phyloP scores from a whole-genome alignment of 805 yeast genomes.

The Candida ascalaphidarum region DNA sequence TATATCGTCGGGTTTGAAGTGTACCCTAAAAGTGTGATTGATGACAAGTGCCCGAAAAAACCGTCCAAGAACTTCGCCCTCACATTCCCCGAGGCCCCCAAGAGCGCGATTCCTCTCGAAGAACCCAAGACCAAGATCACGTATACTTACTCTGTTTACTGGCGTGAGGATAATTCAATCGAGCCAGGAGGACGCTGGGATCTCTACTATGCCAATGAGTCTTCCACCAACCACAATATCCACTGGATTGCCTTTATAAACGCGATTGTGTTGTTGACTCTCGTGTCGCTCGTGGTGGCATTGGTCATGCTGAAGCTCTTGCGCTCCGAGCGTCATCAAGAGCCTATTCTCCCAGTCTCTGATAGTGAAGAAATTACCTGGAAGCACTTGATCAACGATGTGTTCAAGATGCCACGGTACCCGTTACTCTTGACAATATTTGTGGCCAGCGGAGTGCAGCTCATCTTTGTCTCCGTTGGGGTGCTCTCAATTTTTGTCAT shows the following conservation, averaged over 20 bases:
- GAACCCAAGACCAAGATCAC: conserved; percentile 48
- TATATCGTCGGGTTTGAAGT: conserved; percentile 86
- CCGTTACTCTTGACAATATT: conserved; percentile 45
- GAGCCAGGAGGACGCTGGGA: conserved; percentile 69
- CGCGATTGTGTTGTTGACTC: conserved; percentile 54
- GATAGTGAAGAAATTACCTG: conserved; percentile 19
- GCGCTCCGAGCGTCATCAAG: conserved; percentile 31
- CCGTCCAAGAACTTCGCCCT: conserved; percentile 46
- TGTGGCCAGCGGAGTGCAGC: conserved; percentile 70
- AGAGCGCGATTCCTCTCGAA: conserved; percentile 10
- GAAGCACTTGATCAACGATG: conserved; percentile 48
- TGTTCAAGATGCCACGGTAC: conserved; percentile 42
- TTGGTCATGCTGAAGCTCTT: conserved; percentile 52
- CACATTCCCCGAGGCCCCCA: conserved; percentile 7
- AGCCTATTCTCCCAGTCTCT: conserved; percentile 13
- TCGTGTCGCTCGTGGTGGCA: conserved; percentile 58
- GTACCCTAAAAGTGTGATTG: conserved; percentile 72
- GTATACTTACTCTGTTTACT: conserved; percentile 77
- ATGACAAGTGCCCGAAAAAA: conserved; percentile 60
- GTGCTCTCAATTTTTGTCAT: conserved; percentile 45
- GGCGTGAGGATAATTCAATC: conserved; percentile 72
- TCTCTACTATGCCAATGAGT: conserved; percentile 52
- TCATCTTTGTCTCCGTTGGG: conserved; percentile 55
- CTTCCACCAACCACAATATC: conserved; percentile 36
- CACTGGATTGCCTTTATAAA: conserved; percentile 77